These are phyloP conservation scores for Pseudomassariella vexata DNA, from an alignment of 2,329 filamentous ascomycete species.

Conservation along the genomic window DNA sequence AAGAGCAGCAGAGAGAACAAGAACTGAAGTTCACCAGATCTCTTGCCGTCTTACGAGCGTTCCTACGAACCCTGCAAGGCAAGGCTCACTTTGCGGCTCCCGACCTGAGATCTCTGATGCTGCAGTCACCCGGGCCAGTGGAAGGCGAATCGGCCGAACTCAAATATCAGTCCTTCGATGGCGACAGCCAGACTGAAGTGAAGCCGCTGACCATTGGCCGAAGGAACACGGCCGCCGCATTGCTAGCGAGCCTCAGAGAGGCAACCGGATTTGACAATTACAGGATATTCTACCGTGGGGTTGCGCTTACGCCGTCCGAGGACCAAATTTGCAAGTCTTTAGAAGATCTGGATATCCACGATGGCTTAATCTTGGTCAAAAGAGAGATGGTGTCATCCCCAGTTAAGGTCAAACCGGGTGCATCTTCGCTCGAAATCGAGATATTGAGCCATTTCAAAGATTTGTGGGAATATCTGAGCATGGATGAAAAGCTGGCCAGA, in stretches of 20 bases:
- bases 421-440: constrained; percentile 65
- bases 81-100: constrained; percentile 56
- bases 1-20: constrained; percentile 44
- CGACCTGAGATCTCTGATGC: constrained; percentile 47
- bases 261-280: constrained; percentile 73
- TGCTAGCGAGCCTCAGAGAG: constrained; percentile 61
- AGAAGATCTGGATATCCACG: constrained; percentile 59
- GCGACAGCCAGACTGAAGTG: constrained; percentile 52
- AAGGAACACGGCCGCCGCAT: constrained; percentile 63
- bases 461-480: constrained; percentile 73
- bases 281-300: constrained; percentile 65
- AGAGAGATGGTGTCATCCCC: constrained; percentile 40
- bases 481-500: constrained; percentile 63
- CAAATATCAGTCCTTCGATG: constrained; percentile 70
- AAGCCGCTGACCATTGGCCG: constrained; percentile 60
- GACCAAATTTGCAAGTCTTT: constrained; percentile 56
- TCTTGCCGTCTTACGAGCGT: constrained; percentile 60
- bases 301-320: constrained; percentile 56
- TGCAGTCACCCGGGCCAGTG: constrained; percentile 43
- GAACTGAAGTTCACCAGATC: constrained; percentile 64
- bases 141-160: constrained; percentile 62
- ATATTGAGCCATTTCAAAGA: constrained; percentile 78
- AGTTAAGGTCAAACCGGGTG: constrained; percentile 41
- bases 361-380: constrained; percentile 62
- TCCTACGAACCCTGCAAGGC: constrained; percentile 59